These are phyloP conservation scores for Trypanosoma rangeli DNA, from an alignment of 208 protist species.

Conservation along the genomic window DNA sequence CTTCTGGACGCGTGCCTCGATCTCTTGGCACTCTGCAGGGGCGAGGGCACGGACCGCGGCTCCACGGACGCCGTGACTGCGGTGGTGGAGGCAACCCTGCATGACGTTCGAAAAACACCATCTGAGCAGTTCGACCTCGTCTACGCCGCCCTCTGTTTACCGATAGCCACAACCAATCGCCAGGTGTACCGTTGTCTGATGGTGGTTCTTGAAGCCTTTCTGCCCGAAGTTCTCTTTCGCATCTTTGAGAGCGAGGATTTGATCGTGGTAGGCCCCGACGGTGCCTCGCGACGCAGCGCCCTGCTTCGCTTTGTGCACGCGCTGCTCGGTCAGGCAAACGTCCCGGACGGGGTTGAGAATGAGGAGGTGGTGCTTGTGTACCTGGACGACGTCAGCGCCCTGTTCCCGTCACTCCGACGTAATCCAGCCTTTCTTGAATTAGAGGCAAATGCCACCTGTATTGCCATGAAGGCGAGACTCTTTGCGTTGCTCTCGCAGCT, in stretches of 20 bases:
- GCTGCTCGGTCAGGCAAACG: slow-evolving; percentile 46
- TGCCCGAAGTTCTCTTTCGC: slow-evolving; percentile 64
- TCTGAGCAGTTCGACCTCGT: slow-evolving; percentile 78
- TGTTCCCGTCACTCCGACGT: slow-evolving; percentile 48
- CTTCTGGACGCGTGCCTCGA: slow-evolving; percentile 71
- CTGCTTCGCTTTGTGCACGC: slow-evolving; percentile 56
- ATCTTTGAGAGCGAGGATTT: slow-evolving; percentile 68
- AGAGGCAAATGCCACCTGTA: slow-evolving; percentile 34
- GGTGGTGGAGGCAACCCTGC: slow-evolving; percentile 53
- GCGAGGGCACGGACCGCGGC: slow-evolving; percentile 15
- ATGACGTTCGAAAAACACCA: slow-evolving; percentile 49
- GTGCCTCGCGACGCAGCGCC: slow-evolving; percentile 17
- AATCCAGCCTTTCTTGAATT: slow-evolving; percentile 55
- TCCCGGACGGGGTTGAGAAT: slow-evolving; percentile 38
- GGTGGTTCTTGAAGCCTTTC: slow-evolving; percentile 63
- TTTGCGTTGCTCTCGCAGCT: slow-evolving; percentile 58
- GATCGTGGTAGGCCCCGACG: slow-evolving; percentile 36
- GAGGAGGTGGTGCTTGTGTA: slow-evolving; percentile 76
- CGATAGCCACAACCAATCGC: slow-evolving; percentile 32
- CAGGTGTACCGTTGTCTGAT: slow-evolving; percentile 59
- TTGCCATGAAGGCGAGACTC: slow-evolving; percentile 62
- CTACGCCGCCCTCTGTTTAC: slow-evolving; percentile 77
- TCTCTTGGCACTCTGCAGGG: slow-evolving; percentile 52
- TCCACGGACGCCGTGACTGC: slow-evolving; percentile 26
- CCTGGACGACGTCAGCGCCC: slow-evolving; percentile 55